Base-by-base conservation (phyloP, 441 rosid genomes). In the Eutrema salsugineum region DNA sequence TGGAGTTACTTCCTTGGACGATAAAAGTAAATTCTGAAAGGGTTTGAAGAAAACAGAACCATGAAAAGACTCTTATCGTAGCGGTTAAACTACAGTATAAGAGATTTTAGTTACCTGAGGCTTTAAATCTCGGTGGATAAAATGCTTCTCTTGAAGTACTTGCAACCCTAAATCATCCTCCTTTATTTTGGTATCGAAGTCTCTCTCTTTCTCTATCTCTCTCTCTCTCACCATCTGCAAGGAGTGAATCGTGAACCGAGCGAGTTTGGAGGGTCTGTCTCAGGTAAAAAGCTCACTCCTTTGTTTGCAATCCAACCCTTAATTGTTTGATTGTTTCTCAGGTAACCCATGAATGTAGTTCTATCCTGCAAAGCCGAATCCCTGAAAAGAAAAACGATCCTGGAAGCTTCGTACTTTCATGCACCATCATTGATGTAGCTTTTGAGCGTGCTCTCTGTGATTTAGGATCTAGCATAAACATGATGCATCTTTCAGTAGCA, bases 51-150 rank as follows among this genome's bases (percentile, higher is more conserved):
- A 62, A 61, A 51, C 56, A 70, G 7, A 76, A 58, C 57, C 28
- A 8, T 71, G 43, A 51, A 15, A 27, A 39, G 28, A 64, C 28
- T 56, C 14, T 27, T 19, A 55, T 44, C n/a, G 47, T 1, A 38
- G 3, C 12, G 27, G 38, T 9, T 28, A 63, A 63, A 56, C 39
- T 3, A 65, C 1, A 19, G 53, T 4, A 54, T 20, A 60, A 54
- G 43, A 51, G 53, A 12, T 5, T 64, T 0, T 0, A 70, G 11
- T 57, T 46, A 89, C 96, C 94, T 91, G 94, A 22, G 96, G 97
- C 79, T 91, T 91, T 76, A 91, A 86, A 83, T 89, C 97, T 68
- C 96, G 69, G 59, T 91, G 97, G 68, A 91, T 87, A 68, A 83
- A 86, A 80, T 89, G 90, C 63, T 88, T 89, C 80, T 86, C 88